phyloP scores from a whole-genome alignment of 2,329 filamentous ascomycete genomes.

The Boeremia exigua region DNA sequence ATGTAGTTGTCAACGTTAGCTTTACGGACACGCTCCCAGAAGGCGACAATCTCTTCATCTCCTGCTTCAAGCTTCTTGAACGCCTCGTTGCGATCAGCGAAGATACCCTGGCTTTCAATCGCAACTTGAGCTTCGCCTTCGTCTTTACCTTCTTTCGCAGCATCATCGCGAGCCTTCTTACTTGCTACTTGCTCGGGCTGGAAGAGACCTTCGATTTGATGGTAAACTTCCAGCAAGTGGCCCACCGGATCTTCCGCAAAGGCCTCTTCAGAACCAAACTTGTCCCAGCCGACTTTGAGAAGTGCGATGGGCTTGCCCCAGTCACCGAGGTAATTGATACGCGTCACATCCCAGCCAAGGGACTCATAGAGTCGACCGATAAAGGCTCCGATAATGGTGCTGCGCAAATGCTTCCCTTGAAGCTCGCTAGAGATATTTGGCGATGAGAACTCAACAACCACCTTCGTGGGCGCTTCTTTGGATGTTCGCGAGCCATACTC shows the following conservation, averaged over 20 bases:
- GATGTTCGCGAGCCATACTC: constrained; percentile 65
- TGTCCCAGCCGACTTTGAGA: constrained; percentile 69
- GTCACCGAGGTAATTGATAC: constrained; percentile 71
- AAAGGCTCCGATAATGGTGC: constrained; percentile 70
- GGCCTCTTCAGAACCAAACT: constrained; percentile 69
- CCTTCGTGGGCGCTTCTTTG: constrained; percentile 59
- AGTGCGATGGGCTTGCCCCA: constrained; percentile 71
- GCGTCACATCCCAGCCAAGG: constrained; percentile 66
- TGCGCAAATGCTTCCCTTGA: constrained; percentile 69
- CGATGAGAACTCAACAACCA: constrained; percentile 74
- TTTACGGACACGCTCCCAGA: constrained; percentile 71
- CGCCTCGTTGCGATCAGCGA: constrained; percentile 54
- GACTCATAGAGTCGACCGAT: constrained; percentile 65
- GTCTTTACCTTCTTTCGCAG: constrained; percentile 60
- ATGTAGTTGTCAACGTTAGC: constrained; percentile 71
- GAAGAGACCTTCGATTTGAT: constrained; percentile 67
- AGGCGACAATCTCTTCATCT: constrained; percentile 64
- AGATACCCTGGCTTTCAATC: constrained; percentile 41
- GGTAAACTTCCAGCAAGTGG: constrained; percentile 74
- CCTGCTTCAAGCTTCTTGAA: constrained; percentile 76
- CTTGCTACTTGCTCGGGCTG: constrained; percentile 63
- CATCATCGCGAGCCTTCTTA: constrained; percentile 59
- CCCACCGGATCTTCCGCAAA: constrained; percentile 70
- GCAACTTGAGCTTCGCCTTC: constrained; percentile 34
- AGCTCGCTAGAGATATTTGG: constrained; percentile 78